Percentiles rank a stretch among this genome's conserved stretches.
phyloP scores from a whole-genome alignment of 345 rosid species.

The Pelargonium nanum region DNA sequence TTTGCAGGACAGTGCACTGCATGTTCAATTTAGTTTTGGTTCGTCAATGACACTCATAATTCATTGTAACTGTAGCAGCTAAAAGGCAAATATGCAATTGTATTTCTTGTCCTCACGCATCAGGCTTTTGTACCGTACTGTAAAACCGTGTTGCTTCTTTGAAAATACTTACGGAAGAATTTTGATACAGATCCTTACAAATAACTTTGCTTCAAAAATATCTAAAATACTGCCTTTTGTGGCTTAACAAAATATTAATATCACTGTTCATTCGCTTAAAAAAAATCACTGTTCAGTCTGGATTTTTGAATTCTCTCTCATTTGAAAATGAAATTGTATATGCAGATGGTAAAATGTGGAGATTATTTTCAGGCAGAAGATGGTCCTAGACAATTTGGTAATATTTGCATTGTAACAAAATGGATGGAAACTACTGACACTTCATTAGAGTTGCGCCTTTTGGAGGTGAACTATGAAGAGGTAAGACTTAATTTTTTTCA shows the following conservation, averaged over 20 bases:
- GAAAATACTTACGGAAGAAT: no score
- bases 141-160: no score
- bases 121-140: no score
- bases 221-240: no score
- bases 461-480: conserved; percentile 68
- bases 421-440: conserved; percentile 46
- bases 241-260: not conserved
- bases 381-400: conserved; percentile 76
- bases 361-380: conserved; percentile 74
- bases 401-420: conserved; percentile 41
- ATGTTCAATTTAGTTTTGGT: not conserved
- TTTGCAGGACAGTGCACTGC: not conserved
- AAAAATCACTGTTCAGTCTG: not conserved
- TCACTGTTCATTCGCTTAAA: not conserved
- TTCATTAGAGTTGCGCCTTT: conserved; percentile 55
- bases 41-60: not conserved
- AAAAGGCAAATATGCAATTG: no score
- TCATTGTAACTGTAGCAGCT: not conserved
- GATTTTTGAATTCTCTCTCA: conserved; percentile 1
- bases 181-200: not conserved
- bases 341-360: conserved; percentile 67
- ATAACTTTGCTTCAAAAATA: not conserved
- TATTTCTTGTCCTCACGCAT: no score
- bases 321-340: conserved; percentile 12
- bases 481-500: conserved; percentile 24